Evolutionary conservation across 2,329 filamentous ascomycete species (phyloP).

Genomic region (Endothia cerciana): DNA sequence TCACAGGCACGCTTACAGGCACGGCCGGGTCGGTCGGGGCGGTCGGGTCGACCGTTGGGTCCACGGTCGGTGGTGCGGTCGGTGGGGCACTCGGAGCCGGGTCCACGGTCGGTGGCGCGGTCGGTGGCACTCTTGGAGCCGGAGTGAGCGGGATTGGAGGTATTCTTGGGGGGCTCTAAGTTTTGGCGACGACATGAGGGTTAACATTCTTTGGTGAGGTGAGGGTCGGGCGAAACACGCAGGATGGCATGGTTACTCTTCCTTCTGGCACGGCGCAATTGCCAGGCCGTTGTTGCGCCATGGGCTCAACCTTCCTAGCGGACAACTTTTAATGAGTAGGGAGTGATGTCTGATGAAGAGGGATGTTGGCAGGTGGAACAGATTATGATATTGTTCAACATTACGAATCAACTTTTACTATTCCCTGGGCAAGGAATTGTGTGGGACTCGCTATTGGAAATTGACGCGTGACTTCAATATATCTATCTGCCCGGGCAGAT

Average conservation of each 20-base stretch:
- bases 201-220: background rate
- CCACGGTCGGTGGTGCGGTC: background rate
- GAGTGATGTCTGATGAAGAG: background rate
- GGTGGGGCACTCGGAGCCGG: no score
- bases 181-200: background rate
- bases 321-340: background rate
- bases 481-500: no score
- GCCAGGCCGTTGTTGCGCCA: conserved; percentile 9
- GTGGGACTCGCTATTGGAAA: background rate
- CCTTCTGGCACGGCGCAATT: conserved; percentile 6
- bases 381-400: conserved; percentile 5
- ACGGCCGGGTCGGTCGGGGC: no score
- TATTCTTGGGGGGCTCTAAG: background rate
- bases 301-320: conserved; percentile 7
- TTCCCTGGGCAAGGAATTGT: background rate
- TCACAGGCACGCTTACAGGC: no score
- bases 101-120: background rate
- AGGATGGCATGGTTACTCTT: background rate
- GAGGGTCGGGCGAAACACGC: background rate
- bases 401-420: background rate
- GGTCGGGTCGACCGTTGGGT: background rate
- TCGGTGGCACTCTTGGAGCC: background rate
- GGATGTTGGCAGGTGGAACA: background rate
- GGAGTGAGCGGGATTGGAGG: background rate
- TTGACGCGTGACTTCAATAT: no score